Evolutionary conservation across 352 stramenopile genomes (phyloP).

Genomic region (Pythium inflatum): DNA sequence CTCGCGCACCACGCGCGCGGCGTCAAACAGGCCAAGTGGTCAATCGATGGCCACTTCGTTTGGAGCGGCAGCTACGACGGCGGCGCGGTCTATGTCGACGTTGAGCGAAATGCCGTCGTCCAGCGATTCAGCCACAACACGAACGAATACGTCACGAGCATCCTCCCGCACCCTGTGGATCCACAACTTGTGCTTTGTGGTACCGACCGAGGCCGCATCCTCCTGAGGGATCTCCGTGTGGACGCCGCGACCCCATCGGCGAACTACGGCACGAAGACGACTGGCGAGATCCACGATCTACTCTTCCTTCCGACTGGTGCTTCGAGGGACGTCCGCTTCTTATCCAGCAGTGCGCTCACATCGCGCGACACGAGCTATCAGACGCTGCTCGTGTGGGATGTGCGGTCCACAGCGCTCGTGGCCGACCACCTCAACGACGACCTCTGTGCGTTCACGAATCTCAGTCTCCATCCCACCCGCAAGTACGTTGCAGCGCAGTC

Average conservation of each 20-base stretch:
- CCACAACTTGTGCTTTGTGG: slow-evolving; percentile 9
- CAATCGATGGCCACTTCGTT: slow-evolving; percentile 44
- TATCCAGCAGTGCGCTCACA: slow-evolving; percentile 52
- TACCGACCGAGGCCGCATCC: slow-evolving; percentile 18
- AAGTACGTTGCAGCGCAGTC: slow-evolving; percentile 56
- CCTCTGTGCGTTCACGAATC: slow-evolving; percentile 47
- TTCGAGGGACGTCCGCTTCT: slow-evolving; percentile 34
- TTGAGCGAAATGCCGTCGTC: slow-evolving; percentile 5
- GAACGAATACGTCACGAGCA: slow-evolving; percentile 11
- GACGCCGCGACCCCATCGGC: neutral
- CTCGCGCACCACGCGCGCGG: slow-evolving; percentile 41
- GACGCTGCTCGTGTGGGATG: slow-evolving; percentile 72
- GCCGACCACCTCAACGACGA: slow-evolving; percentile 54
- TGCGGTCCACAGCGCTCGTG: slow-evolving; percentile 45
- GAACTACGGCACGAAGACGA: slow-evolving; percentile 33
- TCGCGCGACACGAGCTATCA: slow-evolving; percentile 58
- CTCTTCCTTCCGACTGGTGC: slow-evolving; percentile 42
- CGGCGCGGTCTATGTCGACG: slow-evolving; percentile 16
- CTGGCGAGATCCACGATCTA: slow-evolving; percentile 60
- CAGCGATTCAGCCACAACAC: neutral
- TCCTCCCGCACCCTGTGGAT: slow-evolving; percentile 2
- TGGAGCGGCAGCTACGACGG: slow-evolving; percentile 56
- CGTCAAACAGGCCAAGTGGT: slow-evolving; percentile 64
- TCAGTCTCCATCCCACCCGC: slow-evolving; percentile 47
- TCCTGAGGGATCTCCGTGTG: slow-evolving; percentile 42